These are phyloP conservation scores for Pichia rugopelliculosa DNA, from an alignment of 805 yeast species.

Conservation along the genomic window DNA sequence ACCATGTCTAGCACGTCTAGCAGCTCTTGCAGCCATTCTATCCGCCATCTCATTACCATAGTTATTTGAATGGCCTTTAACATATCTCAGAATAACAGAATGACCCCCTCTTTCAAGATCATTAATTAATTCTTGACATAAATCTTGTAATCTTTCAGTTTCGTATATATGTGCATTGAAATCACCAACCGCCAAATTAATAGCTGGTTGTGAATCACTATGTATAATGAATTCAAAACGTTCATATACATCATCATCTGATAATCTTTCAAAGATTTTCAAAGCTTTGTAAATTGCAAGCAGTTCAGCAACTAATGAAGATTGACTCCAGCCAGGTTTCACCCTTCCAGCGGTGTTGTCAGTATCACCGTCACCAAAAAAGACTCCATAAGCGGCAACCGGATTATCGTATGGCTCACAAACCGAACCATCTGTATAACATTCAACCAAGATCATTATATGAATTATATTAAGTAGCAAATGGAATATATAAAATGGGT, in stretches of 20 bases:
- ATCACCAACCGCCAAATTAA: neutral
- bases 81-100: neutral
- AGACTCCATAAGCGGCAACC: too few relatives aligned
- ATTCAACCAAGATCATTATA: neutral
- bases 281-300: neutral
- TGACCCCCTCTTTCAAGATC: neutral
- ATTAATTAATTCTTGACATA: neutral
- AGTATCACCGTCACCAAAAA: too few relatives aligned
- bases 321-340: neutral
- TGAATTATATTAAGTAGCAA: neutral
- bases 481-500: neutral
- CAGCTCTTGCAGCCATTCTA: neutral
- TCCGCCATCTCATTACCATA: neutral
- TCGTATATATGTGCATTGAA: neutral
- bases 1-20: neutral
- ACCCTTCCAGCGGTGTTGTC: neutral
- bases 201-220: neutral
- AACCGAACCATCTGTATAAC: neutral
- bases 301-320: neutral
- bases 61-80: neutral
- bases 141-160: neutral
- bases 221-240: too few relatives aligned
- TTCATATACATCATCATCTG: neutral
- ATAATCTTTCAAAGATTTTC: neutral
- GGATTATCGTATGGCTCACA: too few relatives aligned